A percentile compares a stretch with the other conserved stretches of the same genome.
phyloP scores from a whole-genome alignment of 345 rosid species.

The Heritiera littoralis region DNA sequence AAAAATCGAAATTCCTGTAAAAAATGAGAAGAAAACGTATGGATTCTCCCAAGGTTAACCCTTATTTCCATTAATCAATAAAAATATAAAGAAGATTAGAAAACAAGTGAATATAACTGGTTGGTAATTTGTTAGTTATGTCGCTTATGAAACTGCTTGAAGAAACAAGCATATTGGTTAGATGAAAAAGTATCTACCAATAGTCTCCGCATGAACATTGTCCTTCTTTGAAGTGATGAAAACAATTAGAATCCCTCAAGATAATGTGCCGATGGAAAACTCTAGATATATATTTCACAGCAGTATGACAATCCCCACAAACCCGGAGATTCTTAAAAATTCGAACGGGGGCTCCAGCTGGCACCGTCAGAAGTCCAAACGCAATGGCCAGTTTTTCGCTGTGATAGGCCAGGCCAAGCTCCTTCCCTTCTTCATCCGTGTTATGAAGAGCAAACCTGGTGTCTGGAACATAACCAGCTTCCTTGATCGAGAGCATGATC shows the following conservation, averaged over 20 bases:
- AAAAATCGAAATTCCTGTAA: no score
- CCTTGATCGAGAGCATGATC: constrained; percentile 60
- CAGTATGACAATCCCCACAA: constrained; percentile 91
- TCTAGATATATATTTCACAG: constrained; percentile 72
- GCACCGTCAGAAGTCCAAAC: constrained; percentile 63
- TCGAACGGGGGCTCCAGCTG: constrained; percentile 65
- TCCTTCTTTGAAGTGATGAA: constrained; percentile 85
- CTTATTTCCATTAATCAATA: no score
- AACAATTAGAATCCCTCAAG: constrained; percentile 87
- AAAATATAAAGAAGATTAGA: no score
- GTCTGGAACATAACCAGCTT: constrained; percentile 78
- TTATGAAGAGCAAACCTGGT: constrained; percentile 74
- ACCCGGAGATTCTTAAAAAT: constrained; percentile 87
- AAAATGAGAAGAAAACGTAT: no score
- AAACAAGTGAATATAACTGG: no score
- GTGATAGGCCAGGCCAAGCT: constrained; percentile 81
- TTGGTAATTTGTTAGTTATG: not conserved
- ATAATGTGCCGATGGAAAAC: constrained; percentile 62
- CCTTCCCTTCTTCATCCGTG: constrained; percentile 69
- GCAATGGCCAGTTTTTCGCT: constrained; percentile 91
- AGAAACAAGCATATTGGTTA: not conserved
- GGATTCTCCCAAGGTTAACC: no score
- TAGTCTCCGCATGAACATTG: constrained; percentile 90
- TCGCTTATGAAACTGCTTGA: no score
- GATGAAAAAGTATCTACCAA: constrained; percentile 50